A percentile compares a stretch with the other conserved stretches of the same genome.
These are phyloP conservation scores for Pseudocercospora musae DNA, from an alignment of 2,329 filamentous ascomycete species.

Conservation along the genomic window DNA sequence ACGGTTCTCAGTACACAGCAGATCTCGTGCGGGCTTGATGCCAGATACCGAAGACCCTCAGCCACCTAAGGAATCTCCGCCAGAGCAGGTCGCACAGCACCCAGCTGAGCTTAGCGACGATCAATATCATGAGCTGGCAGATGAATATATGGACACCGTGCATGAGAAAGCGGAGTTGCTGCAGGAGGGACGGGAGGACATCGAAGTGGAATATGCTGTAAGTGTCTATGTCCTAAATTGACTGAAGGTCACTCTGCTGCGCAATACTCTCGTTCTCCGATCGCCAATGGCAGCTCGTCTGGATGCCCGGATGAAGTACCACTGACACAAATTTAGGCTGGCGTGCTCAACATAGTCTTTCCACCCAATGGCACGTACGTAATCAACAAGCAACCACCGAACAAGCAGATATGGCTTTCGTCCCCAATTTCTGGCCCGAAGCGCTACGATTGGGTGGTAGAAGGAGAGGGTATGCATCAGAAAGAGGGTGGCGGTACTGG, in stretches of 20 bases:
- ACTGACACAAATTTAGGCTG: constrained; percentile 56
- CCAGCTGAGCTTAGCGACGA: constrained; percentile 65
- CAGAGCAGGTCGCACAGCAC: constrained; percentile 40
- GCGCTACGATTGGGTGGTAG: constrained; percentile 83
- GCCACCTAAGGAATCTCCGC: constrained; percentile 35
- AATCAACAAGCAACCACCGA: constrained; percentile 97
- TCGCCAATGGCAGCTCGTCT: background rate
- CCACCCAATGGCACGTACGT: constrained; percentile 76
- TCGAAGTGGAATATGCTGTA: constrained; percentile 90
- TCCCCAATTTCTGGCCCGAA: constrained; percentile 89
- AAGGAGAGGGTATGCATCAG: constrained; percentile 68
- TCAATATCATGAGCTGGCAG: constrained; percentile 74
- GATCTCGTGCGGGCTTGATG: constrained; percentile 39
- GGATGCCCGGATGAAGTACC: background rate
- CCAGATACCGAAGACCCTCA: constrained; percentile 41
- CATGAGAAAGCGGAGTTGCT: constrained; percentile 64
- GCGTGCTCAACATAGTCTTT: constrained; percentile 75
- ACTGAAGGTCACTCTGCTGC: background rate
- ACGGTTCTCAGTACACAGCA: constrained; percentile 21
- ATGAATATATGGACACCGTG: constrained; percentile 66
- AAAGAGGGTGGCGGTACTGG: constrained; percentile 73
- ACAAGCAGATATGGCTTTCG: constrained; percentile 95
- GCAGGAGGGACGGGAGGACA: constrained; percentile 68
- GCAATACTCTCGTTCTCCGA: background rate
- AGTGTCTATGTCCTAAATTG: constrained; percentile 35